Evolutionary conservation across 2,329 filamentous ascomycete species (phyloP), one percentile per base, ranked within the genome.

Genomic region (Pseudogymnoascus sp.): DNA sequence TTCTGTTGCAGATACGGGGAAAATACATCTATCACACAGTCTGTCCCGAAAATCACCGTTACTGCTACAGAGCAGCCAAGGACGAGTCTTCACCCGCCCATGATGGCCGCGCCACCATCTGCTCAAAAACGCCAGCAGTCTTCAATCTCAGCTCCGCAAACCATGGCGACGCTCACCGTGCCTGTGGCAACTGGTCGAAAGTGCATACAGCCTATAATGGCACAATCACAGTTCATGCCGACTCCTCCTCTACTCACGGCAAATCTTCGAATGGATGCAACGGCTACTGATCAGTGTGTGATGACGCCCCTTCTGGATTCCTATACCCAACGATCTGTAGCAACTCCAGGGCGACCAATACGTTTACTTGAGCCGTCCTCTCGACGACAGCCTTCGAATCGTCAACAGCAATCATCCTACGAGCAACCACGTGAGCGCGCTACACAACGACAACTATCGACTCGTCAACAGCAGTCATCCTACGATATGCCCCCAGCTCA

Each of bases 241-340:
- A 19, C 3, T 19, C 49, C 29, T 55, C 49, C n/a, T 16, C 7
- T 29, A 12, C 23, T 12, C 14, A 16, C 45, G 45, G 7, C 45
- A 21, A 64, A 39, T 26, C 10, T 60, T 37, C 61, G 39, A 2
- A 26, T 58, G 16, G 49, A 23, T 60, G 43, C 59, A 43, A 62
- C 63, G 31, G 41, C 43, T 41, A 23, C 26, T n/a, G 43, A 8
- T 23, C 49, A 37, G 12, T 31, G 12, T 63, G 39, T 29, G 45
- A 31, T 23, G 45, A 52, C 45, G 3, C 23, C 45, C 14, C 26
- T 14, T 8, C 23, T 52, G 14, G 23, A 3, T 52, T 31, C 23
- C 3, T 14, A 23, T 23, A 6, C 43, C 21, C 43, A 29, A n/a
- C 43, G 16, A 10, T 10, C n/a, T 10, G 38, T 19, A 19, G n/a